Percentiles rank a stretch among this genome's conserved stretches.
These are phyloP conservation scores for Tephrocybe rancida DNA, from an alignment of 768 basidiomycete genomes.

Conservation along the genomic window DNA sequence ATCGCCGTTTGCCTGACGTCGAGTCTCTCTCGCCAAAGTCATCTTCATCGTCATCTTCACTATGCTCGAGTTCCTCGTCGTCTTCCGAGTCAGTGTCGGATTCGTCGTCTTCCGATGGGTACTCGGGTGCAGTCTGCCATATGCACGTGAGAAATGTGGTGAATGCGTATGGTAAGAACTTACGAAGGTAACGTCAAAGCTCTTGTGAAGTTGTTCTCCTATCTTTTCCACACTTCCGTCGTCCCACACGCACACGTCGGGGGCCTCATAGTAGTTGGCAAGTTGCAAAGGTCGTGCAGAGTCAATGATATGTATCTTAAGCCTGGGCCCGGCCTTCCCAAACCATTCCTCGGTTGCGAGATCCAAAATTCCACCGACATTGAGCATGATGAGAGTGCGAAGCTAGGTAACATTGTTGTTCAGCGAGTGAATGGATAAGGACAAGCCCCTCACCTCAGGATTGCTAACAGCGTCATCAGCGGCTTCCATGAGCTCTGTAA, in stretches of 20 bases:
- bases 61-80: conserved; percentile 31
- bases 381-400: conserved; percentile 88
- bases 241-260: conserved; percentile 84
- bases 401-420: conserved; percentile 46
- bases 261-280: conserved; percentile 78
- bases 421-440: background rate
- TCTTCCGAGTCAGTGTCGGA: conserved; percentile 35
- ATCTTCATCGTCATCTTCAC: conserved; percentile 42
- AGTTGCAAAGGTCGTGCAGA: conserved; percentile 90
- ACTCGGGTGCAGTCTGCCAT: conserved; percentile 73
- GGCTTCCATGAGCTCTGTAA: conserved; percentile 69
- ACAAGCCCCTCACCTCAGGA: conserved; percentile 55
- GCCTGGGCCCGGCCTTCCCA: conserved; percentile 62
- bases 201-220: conserved; percentile 63
- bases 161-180: conserved; percentile 19
- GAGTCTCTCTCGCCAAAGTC: conserved; percentile 45
- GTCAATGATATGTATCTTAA: conserved; percentile 92
- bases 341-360: conserved; percentile 77
- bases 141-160: background rate
- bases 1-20: conserved; percentile 53
- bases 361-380: conserved; percentile 89
- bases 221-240: conserved; percentile 80
- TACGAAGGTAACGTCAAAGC: conserved; percentile 87
- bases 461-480: conserved; percentile 67
- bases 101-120: conserved; percentile 43